Percentiles rank a stretch among this genome's conserved stretches.
phyloP scores from a whole-genome alignment of 371 early-diverging fungal species.

The Gilbertella persicaria region DNA sequence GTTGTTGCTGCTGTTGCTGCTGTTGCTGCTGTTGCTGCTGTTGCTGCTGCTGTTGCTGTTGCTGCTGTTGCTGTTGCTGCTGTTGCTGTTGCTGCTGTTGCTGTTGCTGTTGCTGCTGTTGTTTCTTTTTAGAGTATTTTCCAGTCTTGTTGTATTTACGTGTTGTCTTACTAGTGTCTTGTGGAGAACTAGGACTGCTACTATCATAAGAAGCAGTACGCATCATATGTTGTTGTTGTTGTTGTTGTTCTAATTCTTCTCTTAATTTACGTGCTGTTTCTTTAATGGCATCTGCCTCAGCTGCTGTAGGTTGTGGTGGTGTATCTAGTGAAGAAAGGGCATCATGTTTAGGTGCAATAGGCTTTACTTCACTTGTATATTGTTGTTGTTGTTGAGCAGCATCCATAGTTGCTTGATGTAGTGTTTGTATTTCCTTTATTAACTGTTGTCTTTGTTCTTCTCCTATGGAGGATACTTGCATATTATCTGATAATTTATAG shows the following conservation, averaged over 20 bases:
- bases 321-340: conserved; percentile 30
- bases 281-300: conserved; percentile 41
- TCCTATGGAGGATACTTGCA: conserved; percentile 54
- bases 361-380: conserved; percentile 14
- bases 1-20: conserved; percentile 29
- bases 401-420: conserved; percentile 33
- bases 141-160: conserved; percentile 67
- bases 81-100: conserved; percentile 27
- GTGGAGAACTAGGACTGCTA: conserved; percentile 1
- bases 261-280: conserved; percentile 41
- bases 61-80: conserved; percentile 46
- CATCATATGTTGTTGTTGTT: conserved; percentile 18
- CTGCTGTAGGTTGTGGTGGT: conserved; percentile 29
- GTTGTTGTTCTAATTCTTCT: conserved; percentile 39
- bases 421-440: neutral
- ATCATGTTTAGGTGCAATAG: conserved; percentile 37
- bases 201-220: conserved; percentile 2
- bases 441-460: neutral
- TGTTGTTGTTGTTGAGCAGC: conserved; percentile 35
- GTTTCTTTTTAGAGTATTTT: conserved; percentile 65
- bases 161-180: conserved; percentile 47
- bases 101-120: conserved; percentile 26
- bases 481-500: conserved; percentile 62
- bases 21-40: conserved; percentile 29
- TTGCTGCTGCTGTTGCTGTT: conserved; percentile 22